Base-by-base conservation (phyloP, 148 eudicot genomes). In the Rhododendron kiyosumense region DNA sequence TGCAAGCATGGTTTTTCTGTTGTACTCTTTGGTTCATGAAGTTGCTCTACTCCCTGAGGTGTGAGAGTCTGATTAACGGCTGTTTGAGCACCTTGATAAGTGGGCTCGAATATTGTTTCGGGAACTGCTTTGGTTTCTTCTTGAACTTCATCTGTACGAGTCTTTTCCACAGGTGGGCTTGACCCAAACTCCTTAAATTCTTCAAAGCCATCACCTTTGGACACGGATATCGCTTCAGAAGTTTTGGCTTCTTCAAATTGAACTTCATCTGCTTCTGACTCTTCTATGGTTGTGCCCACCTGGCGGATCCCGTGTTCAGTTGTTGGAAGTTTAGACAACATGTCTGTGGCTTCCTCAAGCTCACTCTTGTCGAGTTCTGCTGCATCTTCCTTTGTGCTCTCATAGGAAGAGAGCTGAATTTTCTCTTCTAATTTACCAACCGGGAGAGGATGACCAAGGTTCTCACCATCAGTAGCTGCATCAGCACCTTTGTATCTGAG, bases 181-280 rank as follows among this genome's bases (percentile, higher is more conserved):
- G 87, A 14, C 38, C 61, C 83, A 67, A 20, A 79, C 28, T 52
- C 78, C n/a, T 74, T n/a, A 71, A 76, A 45, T 57, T 76, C 78
- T 61, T 86, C 85, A 83, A 77, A 51, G 59, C 12, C 76, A 38
- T 57, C 82, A 43, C 4, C 82, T 83, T 48, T 45, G 46, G 85
- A 38, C 26, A 17, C 74, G 0, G 34, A 36, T 57, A 61, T n/a
- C 76, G 48, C 65, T 57, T 86, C 63, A 12, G 43, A 75, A 41
- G 73, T 78, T 83, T 69, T 54, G 82, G 82, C 74, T 81, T 87
- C 89, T 88, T 82, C 81, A 71, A 38, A 26, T 59, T 79, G 86
- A 59, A 84, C 71, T 10, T 78, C 85, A 76, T 49, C 63, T 63
- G 15, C 45, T 79, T 30, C 80, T 71, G 83, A 36, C 12, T 51